These are phyloP conservation scores for Vitis hybrid DNA, from an alignment of 177 flowering plant species.

Conservation along the genomic window DNA sequence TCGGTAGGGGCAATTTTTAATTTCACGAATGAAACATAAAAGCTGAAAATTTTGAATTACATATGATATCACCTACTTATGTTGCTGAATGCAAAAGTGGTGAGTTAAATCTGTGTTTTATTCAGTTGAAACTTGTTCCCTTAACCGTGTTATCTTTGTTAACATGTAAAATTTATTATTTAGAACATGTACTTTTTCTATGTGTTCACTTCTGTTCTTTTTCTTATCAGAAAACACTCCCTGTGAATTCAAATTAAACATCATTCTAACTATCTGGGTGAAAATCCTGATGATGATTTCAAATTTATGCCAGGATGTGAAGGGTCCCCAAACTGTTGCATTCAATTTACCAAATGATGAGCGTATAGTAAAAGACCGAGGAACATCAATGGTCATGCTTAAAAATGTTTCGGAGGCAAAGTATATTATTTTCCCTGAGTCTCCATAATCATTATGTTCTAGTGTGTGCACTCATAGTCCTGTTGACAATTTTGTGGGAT, in stretches of 20 bases:
- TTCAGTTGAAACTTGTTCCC: background rate
- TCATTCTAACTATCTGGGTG: background rate
- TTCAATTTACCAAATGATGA: conserved; percentile 98
- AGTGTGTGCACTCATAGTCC: background rate
- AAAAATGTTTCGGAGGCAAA: conserved; percentile 96
- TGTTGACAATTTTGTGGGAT: background rate
- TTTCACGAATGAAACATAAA: too few species aligned
- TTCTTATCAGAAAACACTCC: background rate
- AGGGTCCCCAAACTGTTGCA: conserved; percentile 97
- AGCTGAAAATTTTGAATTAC: too few species aligned
- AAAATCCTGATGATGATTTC: background rate
- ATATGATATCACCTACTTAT: background rate
- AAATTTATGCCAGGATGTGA: conserved; percentile 69
- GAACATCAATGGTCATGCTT: conserved; percentile 96
- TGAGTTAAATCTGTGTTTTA: background rate
- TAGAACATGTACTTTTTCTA: background rate
- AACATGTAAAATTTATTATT: background rate
- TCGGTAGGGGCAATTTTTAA: too few species aligned
- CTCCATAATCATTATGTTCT: background rate
- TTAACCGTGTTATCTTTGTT: too few species aligned
- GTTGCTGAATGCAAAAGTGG: background rate
- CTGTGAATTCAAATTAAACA: background rate
- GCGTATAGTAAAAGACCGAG: conserved; percentile 87
- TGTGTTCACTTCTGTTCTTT: background rate
- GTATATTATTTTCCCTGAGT: conserved; percentile 33